Evolutionary conservation across 2,329 filamentous ascomycete genomes (phyloP).

Genomic region (Talaromyces marneffei): DNA sequence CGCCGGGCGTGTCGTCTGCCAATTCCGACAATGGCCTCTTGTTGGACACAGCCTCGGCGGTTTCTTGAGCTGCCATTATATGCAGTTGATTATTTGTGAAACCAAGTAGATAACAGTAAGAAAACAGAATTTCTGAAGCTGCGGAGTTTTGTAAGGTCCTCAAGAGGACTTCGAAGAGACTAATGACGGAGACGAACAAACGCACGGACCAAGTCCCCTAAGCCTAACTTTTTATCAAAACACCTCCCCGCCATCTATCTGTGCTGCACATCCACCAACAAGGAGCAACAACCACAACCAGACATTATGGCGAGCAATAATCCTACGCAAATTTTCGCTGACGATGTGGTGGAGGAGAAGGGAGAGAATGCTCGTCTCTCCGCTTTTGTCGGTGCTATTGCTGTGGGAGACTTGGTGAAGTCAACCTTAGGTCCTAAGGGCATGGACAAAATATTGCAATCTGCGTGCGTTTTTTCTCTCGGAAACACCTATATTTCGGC

Average conservation of each 20-base stretch:
- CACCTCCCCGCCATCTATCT: constrained; percentile 12
- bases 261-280: neutral
- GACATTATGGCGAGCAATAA: constrained; percentile 46
- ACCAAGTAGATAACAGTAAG: neutral
- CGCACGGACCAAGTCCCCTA: constrained; percentile 10
- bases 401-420: constrained; percentile 95
- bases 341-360: constrained; percentile 95
- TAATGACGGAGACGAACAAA: constrained; percentile 10
- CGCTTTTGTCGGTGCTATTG: constrained; percentile 97
- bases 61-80: constrained; percentile 27
- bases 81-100: neutral
- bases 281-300: constrained; percentile 2
- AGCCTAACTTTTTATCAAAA: constrained; percentile 15
- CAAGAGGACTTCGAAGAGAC: neutral
- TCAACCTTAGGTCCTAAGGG: constrained; percentile 95
- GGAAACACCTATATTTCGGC: constrained; percentile 7
- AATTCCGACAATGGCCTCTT: constrained; percentile 56
- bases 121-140: neutral
- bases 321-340: constrained; percentile 95
- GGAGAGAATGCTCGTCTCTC: constrained; percentile 97
- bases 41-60: constrained; percentile 29
- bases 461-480: constrained; percentile 59
- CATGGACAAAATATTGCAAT: constrained; percentile 98
- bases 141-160: neutral
- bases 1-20: constrained; percentile 40